Evolutionary conservation across 768 basidiomycete species (phyloP).

Genomic region (Exidia glandulosa): DNA sequence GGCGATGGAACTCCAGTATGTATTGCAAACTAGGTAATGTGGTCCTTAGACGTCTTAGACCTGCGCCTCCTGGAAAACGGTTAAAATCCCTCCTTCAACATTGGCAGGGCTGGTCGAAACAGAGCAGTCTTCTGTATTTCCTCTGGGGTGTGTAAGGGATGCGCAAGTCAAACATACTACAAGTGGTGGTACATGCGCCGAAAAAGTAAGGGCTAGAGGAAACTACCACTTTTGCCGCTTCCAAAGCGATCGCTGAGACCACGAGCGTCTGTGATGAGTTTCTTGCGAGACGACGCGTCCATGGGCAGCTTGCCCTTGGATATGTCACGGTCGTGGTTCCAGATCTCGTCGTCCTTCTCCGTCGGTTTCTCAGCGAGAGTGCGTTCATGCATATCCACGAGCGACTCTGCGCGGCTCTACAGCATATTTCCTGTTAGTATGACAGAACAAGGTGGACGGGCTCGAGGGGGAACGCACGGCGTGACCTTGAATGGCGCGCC

Average conservation of each 20-base stretch:
- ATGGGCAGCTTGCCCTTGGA: slow-evolving; percentile 67
- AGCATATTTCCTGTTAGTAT: too few relatives aligned
- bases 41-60: too few relatives aligned
- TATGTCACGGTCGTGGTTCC: slow-evolving; percentile 94
- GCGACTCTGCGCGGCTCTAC: slow-evolving; percentile 36
- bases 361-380: slow-evolving; percentile 19
- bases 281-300: slow-evolving; percentile 74
- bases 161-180: too few relatives aligned
- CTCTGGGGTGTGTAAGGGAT: too few relatives aligned
- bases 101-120: too few relatives aligned
- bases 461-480: slow-evolving; percentile 37
- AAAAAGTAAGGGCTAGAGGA: not conserved
- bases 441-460: not conserved
- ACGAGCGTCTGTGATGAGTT: slow-evolving; percentile 70
- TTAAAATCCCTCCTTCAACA: too few relatives aligned
- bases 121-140: too few relatives aligned
- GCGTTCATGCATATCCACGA: slow-evolving; percentile 42
- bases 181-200: too few relatives aligned
- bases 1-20: too few relatives aligned
- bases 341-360: slow-evolving; percentile 40
- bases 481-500: slow-evolving; percentile 66
- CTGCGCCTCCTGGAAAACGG: too few relatives aligned
- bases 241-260: slow-evolving; percentile 80
- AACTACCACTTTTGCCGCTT: slow-evolving; percentile 21
- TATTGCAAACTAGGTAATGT: too few relatives aligned